These are phyloP conservation scores for Penicillium freii DNA, from an alignment of 2,329 filamentous ascomycete genomes.

Conservation along the genomic window DNA sequence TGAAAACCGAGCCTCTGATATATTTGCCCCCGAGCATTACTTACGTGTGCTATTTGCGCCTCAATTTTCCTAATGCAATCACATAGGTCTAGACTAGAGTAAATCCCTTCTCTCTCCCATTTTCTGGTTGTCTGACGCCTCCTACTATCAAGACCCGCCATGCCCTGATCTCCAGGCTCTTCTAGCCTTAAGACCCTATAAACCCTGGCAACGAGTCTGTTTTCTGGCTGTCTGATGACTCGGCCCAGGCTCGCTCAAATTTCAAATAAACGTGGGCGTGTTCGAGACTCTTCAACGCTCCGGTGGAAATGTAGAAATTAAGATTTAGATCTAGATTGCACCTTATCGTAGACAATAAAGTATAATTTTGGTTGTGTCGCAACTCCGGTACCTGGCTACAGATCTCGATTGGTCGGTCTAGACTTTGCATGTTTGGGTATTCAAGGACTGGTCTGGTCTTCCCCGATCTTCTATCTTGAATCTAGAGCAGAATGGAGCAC, in stretches of 20 bases:
- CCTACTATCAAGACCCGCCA: neutral
- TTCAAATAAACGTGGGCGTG: neutral
- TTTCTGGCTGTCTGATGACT: slow-evolving; percentile 1
- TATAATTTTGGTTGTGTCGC: neutral
- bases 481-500: neutral
- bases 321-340: neutral
- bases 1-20: neutral
- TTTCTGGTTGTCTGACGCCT: slow-evolving; percentile 1
- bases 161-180: neutral
- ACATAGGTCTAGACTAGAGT: slow-evolving; percentile 1
- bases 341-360: neutral
- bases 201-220: neutral
- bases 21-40: neutral
- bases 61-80: neutral
- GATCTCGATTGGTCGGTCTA: neutral
- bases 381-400: neutral
- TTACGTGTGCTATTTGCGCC: neutral
- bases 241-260: neutral
- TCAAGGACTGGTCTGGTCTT: neutral
- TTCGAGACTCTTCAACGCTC: neutral
- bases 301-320: neutral
- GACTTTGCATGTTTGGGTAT: neutral
- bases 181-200: neutral
- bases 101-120: neutral
- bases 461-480: neutral